Percentiles rank a stretch among this genome's conserved stretches.
Evolutionary conservation across 306 rosid genomes (phyloP).

Genomic region (Heteromeles arbutifolia): DNA sequence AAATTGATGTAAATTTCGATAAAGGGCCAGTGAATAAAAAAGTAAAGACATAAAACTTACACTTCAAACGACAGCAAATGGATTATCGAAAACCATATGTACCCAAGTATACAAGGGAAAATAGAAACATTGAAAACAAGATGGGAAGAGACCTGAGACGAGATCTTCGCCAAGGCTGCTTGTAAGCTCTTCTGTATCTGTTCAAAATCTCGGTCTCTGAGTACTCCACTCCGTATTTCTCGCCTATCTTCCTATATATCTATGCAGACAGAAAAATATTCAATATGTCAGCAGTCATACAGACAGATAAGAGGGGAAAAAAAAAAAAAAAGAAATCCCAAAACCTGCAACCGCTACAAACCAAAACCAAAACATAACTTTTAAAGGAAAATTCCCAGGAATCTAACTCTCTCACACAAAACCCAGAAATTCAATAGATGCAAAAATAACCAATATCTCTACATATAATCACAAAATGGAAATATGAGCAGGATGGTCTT

Average conservation of each 20-base stretch:
- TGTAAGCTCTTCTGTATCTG: conserved; percentile 86
- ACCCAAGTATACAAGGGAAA: not conserved
- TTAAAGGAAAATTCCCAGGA: not conserved
- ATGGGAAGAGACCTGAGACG: conserved; percentile 61
- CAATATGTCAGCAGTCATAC: too few species aligned
- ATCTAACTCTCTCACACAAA: not conserved
- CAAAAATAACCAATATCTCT: not conserved
- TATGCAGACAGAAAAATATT: conserved; percentile 14
- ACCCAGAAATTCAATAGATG: not conserved
- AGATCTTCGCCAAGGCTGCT: conserved; percentile 94
- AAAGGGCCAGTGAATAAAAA: not conserved
- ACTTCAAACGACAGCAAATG: not conserved
- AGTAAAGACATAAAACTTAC: not conserved
- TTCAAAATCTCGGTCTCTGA: conserved; percentile 79
- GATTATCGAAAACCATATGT: not conserved
- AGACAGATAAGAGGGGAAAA: not conserved
- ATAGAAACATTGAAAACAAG: not conserved
- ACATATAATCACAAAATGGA: not conserved
- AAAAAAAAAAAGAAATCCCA: not conserved
- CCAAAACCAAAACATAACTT: not conserved
- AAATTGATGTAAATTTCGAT: not conserved
- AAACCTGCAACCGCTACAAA: not conserved
- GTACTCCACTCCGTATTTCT: conserved; percentile 81
- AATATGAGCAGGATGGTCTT: not conserved
- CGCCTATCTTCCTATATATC: conserved; percentile 80